These are phyloP conservation scores for Chromera velia DNA, from an alignment of 73 alveolate genomes.

Conservation along the genomic window DNA sequence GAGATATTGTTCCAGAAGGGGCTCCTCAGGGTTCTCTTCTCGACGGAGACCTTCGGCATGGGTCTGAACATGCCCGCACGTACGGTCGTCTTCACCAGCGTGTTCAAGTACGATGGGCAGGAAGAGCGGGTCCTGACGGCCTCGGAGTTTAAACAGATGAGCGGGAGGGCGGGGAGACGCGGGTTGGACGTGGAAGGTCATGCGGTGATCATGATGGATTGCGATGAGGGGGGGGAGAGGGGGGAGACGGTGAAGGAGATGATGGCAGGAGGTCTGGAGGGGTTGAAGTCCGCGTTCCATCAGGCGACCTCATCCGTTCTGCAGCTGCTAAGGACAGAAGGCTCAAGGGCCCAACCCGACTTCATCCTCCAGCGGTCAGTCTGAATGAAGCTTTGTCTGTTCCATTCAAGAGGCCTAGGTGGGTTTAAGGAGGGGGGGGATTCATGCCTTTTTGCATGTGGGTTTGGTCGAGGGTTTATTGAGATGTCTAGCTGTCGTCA, in stretches of 20 bases:
- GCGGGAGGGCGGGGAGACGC: conserved; percentile 95
- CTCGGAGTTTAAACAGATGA: conserved; percentile 79
- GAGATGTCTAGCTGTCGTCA: no score
- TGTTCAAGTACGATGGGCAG: conserved; percentile 74
- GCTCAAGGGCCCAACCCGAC: no score
- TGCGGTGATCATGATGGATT: conserved; percentile 97
- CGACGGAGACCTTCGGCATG: conserved; percentile 99
- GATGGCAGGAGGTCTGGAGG: conserved; percentile 99
- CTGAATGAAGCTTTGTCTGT: no score
- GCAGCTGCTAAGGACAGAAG: no score
- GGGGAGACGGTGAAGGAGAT: conserved; percentile 97
- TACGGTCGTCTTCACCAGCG: conserved; percentile 94
- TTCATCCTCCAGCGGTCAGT: no score
- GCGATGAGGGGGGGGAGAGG: conserved; percentile 86
- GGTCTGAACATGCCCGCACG: conserved; percentile 99
- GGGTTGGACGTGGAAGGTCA: conserved; percentile 82
- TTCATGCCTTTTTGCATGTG: no score
- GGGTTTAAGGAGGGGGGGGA: no score
- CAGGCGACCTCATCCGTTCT: no score
- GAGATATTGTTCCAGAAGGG: conserved; percentile 97
- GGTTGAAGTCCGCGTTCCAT: no score
- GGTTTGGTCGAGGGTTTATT: no score
- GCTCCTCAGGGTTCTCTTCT: conserved; percentile 83
- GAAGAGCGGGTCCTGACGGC: conserved; percentile 8
- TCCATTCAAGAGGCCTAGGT: no score